A percentile compares a stretch with the other conserved stretches of the same genome.
Evolutionary conservation across 2,329 filamentous ascomycete genomes (phyloP).

Genomic region (Xylaria multiplex): DNA sequence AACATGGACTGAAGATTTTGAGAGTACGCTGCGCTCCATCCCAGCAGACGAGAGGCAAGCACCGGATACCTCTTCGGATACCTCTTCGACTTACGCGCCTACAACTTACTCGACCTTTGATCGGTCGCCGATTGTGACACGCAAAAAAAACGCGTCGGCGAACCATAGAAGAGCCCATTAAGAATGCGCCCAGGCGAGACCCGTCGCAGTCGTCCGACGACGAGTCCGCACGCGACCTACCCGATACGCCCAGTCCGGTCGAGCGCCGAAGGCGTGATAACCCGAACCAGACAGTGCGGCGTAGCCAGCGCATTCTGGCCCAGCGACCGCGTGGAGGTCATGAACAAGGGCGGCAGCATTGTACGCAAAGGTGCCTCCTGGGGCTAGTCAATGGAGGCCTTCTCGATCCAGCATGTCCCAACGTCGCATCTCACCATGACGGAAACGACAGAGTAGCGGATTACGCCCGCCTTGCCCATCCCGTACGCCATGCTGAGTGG

Average conservation of each 20-base stretch:
- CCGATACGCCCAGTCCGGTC: slow-evolving; percentile 29
- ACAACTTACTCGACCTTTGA: slow-evolving; percentile 39
- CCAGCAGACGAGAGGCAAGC: slow-evolving; percentile 34
- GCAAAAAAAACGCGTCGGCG: slow-evolving; percentile 8
- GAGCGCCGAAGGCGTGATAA: slow-evolving; percentile 22
- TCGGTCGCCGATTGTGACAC: slow-evolving; percentile 35
- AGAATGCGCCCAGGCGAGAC: slow-evolving; percentile 1
- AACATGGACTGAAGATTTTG: slow-evolving; percentile 43
- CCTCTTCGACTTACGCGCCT: slow-evolving; percentile 33
- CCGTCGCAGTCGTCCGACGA: slow-evolving; percentile 29
- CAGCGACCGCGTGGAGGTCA: slow-evolving; percentile 22
- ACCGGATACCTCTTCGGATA: slow-evolving; percentile 27
- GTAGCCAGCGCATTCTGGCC: slow-evolving; percentile 38
- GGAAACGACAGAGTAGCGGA: not conserved
- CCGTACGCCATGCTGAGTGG: slow-evolving; percentile 36
- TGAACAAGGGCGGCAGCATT: slow-evolving; percentile 22
- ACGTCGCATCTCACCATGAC: slow-evolving; percentile 17
- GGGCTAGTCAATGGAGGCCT: slow-evolving; percentile 15
- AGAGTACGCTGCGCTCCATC: slow-evolving; percentile 41
- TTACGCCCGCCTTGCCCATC: not conserved
- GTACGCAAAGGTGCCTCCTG: slow-evolving; percentile 28
- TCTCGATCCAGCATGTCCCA: slow-evolving; percentile 14
- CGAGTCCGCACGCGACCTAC: slow-evolving; percentile 27
- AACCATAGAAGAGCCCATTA: not conserved
- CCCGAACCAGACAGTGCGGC: slow-evolving; percentile 29